Conservation (phyloP, 345 rosid species). For the Noccaea bulbosa region DNA sequence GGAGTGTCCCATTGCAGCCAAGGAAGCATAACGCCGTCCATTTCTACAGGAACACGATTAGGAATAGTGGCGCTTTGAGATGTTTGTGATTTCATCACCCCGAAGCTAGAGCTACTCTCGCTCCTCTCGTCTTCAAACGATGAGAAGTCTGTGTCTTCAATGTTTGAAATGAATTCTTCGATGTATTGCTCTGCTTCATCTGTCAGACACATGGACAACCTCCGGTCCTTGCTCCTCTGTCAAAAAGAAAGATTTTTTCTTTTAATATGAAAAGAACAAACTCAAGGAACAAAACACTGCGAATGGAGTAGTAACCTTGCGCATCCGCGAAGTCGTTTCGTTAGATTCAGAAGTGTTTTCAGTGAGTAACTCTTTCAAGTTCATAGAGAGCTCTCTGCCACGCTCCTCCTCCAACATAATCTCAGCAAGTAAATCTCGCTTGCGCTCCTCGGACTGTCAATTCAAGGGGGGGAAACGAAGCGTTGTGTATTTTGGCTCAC, state of each 20-base stretch:
- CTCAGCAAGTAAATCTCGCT: constrained; percentile 67
- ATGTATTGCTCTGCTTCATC: constrained; percentile 91
- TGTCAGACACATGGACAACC: constrained; percentile 72
- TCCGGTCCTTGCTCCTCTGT: constrained; percentile 75
- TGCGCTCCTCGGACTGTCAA: constrained; percentile 85
- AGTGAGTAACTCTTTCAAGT: constrained; percentile 63
- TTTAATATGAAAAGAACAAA: neutral
- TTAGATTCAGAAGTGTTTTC: constrained; percentile 46
- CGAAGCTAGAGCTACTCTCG: constrained; percentile 81
- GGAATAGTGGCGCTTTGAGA: constrained; percentile 46
- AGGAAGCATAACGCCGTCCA: constrained; percentile 90
- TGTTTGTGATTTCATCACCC: constrained; percentile 55
- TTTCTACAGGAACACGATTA: constrained; percentile 57
- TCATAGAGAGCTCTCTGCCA: constrained; percentile 64
- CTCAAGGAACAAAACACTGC: too few relatives aligned
- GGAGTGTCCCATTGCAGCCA: constrained; percentile 96
- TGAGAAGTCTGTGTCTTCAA: constrained; percentile 94
- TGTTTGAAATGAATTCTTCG: constrained; percentile 83
- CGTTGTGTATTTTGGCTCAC: neutral
- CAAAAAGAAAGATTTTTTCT: neutral
- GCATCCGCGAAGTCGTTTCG: constrained; percentile 51
- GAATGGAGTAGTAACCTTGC: constrained; percentile 48
- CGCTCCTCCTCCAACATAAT: constrained; percentile 69
- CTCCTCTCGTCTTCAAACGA: constrained; percentile 93
- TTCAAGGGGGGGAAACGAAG: constrained; percentile 25